A percentile compares a stretch with the other conserved stretches of the same genome.
Conservation (phyloP, 1,284 basidiomycete species). For the Caloboletus firmus region DNA sequence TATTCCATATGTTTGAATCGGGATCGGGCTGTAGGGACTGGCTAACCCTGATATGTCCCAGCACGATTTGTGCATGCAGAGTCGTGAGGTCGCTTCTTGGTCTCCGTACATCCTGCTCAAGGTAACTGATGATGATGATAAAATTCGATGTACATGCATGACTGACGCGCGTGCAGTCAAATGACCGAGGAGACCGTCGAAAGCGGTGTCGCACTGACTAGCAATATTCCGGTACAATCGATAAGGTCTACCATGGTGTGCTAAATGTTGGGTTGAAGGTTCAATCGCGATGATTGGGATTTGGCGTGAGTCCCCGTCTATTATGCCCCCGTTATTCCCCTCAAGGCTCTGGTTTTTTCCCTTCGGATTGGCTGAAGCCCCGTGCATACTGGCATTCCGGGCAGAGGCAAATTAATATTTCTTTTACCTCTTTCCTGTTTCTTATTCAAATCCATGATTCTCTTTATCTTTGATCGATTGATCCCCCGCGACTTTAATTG, state of each 20-base stretch:
- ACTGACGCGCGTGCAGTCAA: constrained; percentile 8
- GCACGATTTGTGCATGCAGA: constrained; percentile 18
- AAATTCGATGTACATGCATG: not conserved
- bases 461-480: not conserved
- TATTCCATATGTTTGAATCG: not conserved
- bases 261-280: not conserved
- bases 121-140: not conserved
- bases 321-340: no score
- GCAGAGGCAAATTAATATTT: not conserved
- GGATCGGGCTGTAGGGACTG: not conserved
- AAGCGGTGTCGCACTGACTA: not conserved
- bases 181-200: not conserved
- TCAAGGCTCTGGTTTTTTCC: not conserved
- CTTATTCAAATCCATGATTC: not conserved
- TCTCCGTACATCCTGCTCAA: not conserved
- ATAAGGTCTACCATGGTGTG: not conserved
- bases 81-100: constrained; percentile 19
- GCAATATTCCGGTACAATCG: constrained; percentile 1
- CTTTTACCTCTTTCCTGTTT: not conserved
- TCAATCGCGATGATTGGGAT: not conserved
- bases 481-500: not conserved
- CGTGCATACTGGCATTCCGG: not conserved
- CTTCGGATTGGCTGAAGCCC: not conserved
- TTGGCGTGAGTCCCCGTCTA: no score
- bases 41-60: not conserved